Conservation (phyloP, 768 basidiomycete species). For the Tephrocybe sp. region DNA sequence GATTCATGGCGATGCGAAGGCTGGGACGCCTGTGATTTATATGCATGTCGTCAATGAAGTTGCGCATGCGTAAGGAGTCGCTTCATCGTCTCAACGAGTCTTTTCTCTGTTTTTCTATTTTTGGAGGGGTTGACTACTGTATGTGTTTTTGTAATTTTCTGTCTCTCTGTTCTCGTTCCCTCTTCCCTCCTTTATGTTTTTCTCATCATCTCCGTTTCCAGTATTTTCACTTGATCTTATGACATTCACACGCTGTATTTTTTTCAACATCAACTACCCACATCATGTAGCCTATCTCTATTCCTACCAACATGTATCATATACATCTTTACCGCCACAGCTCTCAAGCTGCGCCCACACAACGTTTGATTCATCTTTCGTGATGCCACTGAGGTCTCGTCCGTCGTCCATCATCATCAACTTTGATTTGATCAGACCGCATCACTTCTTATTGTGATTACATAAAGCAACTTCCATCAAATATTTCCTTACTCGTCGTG, state of each 20-base stretch:
- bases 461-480: slow-evolving; percentile 12
- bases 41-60: slow-evolving; percentile 46
- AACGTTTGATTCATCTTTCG: no score
- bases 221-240: background rate
- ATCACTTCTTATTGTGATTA: slow-evolving; percentile 30
- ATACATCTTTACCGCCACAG: background rate
- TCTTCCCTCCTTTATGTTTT: background rate
- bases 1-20: slow-evolving; percentile 16
- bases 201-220: no score
- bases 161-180: background rate
- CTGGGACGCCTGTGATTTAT: slow-evolving; percentile 28
- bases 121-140: no score
- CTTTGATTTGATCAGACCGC: slow-evolving; percentile 2
- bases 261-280: background rate
- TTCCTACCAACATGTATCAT: slow-evolving; percentile 6
- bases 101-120: background rate
- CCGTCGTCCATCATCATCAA: background rate
- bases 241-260: background rate
- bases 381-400: no score
- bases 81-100: background rate
- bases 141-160: no score
- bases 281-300: slow-evolving; percentile 8
- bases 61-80: slow-evolving; percentile 7
- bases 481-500: background rate
- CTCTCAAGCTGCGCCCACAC: no score